Evolutionary conservation across 208 protist genomes (phyloP).

Genomic region (Phytomonas sp.): DNA sequence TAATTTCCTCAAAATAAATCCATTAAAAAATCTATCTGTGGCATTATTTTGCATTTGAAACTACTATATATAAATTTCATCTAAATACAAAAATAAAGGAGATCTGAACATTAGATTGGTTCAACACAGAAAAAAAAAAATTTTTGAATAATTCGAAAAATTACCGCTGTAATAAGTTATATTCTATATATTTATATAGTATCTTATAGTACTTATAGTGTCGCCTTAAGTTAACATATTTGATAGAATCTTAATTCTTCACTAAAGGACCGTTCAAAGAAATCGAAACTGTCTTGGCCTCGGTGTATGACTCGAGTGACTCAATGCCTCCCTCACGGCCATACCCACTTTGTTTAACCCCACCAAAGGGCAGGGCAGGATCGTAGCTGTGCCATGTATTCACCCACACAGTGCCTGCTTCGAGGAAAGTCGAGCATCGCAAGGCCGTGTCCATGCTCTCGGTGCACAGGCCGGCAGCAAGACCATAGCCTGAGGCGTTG

Average conservation of each 20-base stretch:
- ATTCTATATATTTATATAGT: too few species aligned
- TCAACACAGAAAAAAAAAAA: not conserved
- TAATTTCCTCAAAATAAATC: too few species aligned
- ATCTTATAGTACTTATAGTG: too few species aligned
- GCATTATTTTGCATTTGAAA: too few species aligned
- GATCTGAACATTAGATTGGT: too few species aligned
- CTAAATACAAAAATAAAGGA: too few species aligned
- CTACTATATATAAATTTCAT: too few species aligned
- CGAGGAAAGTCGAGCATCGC: constrained; percentile 33
- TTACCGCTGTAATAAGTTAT: too few species aligned
- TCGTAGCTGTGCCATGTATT: constrained; percentile 86
- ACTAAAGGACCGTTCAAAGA: constrained; percentile 42
- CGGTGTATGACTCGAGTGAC: constrained; percentile 62
- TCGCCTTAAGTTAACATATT: not conserved
- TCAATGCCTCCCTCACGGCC: constrained; percentile 74
- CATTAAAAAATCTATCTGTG: too few species aligned
- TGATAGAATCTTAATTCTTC: constrained; percentile 29
- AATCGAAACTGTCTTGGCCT: constrained; percentile 62
- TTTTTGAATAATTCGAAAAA: not conserved
- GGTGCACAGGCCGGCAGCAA: constrained; percentile 80
- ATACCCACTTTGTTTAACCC: constrained; percentile 83
- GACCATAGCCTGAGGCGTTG: constrained; percentile 75
- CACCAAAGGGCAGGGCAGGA: constrained; percentile 63
- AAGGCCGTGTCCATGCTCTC: constrained; percentile 59
- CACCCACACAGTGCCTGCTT: constrained; percentile 84